These are phyloP conservation scores for Omphalotus guepiniiformis DNA, from an alignment of 768 basidiomycete species.

Conservation along the genomic window DNA sequence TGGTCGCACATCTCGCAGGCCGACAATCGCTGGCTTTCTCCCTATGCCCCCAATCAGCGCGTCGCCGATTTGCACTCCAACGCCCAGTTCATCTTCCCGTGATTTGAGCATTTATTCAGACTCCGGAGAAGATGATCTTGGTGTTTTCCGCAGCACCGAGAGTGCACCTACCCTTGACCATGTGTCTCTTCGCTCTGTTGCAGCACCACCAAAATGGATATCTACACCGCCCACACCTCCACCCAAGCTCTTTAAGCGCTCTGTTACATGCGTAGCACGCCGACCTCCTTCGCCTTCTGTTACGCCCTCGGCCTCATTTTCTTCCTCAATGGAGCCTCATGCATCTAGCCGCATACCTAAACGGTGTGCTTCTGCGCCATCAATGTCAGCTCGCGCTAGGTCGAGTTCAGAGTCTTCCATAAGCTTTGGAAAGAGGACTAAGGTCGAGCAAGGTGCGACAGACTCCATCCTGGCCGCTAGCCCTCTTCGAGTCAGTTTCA, in stretches of 20 bases:
- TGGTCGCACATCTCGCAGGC: constrained; percentile 13
- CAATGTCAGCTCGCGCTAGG: constrained; percentile 20
- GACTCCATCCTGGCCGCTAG: not conserved
- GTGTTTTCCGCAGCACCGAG: constrained; percentile 8
- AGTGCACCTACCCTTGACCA: constrained; percentile 15
- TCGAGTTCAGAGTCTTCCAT: constrained; percentile 1
- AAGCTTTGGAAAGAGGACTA: not conserved
- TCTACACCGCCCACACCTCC: constrained; percentile 59
- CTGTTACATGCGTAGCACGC: constrained; percentile 28
- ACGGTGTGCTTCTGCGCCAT: constrained; percentile 41
- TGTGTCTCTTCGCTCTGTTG: constrained; percentile 12
- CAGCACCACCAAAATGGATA: constrained; percentile 46
- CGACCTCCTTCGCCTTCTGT: constrained; percentile 26
- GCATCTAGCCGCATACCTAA: constrained; percentile 24
- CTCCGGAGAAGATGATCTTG: constrained; percentile 2
- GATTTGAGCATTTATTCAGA: constrained; percentile 13
- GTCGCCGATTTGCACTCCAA: constrained; percentile 55
- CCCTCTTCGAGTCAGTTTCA: not conserved
- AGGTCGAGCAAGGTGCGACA: not conserved
- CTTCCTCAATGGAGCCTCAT: constrained; percentile 34
- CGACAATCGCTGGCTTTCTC: constrained; percentile 34
- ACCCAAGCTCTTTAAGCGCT: constrained; percentile 34
- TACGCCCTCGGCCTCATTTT: constrained; percentile 44
- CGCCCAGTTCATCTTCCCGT: constrained; percentile 28
- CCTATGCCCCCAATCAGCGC: constrained; percentile 56